phyloP scores from a whole-genome alignment of 2,329 filamentous ascomycete genomes.

The Harringtonia lauricola region DNA sequence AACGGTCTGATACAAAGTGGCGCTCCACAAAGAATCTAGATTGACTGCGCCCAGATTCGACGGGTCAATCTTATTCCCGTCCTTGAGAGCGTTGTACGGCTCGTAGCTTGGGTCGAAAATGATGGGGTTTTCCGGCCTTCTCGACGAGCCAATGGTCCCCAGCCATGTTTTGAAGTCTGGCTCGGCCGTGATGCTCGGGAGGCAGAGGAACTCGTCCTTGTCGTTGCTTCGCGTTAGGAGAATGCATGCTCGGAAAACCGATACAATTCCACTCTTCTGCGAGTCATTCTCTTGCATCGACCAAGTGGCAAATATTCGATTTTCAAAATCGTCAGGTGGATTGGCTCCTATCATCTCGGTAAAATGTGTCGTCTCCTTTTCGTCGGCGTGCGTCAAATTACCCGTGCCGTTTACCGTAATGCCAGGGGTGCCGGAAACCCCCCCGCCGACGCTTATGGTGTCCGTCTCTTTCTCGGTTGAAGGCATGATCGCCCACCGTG shows the following conservation, averaged over 20 bases:
- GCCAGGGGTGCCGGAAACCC: too few relatives aligned
- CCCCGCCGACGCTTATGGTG: too few relatives aligned
- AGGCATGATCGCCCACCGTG: too few relatives aligned
- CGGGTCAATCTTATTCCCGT: neutral
- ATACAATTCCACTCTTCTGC: neutral
- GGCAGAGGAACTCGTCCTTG: neutral
- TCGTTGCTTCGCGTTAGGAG: neutral
- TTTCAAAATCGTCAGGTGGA: neutral
- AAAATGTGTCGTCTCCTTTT: conserved; percentile 1
- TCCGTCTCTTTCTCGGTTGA: too few relatives aligned
- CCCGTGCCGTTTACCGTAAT: too few relatives aligned
- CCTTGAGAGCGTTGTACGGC: neutral
- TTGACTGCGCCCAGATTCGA: neutral
- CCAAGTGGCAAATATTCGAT: neutral
- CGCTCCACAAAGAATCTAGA: neutral
- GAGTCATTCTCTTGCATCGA: conserved; percentile 1
- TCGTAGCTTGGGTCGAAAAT: neutral
- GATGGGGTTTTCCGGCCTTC: neutral
- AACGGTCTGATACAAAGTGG: neutral
- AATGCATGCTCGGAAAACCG: neutral
- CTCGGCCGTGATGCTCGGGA: neutral
- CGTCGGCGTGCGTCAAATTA: too few relatives aligned
- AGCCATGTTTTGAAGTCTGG: conserved; percentile 1
- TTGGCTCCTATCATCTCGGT: neutral
- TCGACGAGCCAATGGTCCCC: neutral